phyloP scores from a whole-genome alignment of 805 yeast species.

The Yamadazyma philogaea region DNA sequence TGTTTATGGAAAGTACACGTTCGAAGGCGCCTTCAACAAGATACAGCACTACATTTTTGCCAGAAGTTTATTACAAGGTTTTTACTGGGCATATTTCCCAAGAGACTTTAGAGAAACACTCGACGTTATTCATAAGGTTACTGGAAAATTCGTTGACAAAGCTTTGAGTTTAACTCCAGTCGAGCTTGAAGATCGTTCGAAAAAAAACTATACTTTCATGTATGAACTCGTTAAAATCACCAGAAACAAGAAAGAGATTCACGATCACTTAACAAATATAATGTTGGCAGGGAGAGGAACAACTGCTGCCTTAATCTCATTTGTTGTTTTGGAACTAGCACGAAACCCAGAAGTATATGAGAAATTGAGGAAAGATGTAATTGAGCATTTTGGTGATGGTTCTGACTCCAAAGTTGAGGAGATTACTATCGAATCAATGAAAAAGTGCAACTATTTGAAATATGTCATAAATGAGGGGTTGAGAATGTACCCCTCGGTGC shows the following conservation, averaged over 20 bases:
- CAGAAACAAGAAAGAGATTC: constrained; percentile 31
- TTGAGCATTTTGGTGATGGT: constrained; percentile 25
- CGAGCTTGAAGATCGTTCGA: constrained; percentile 27
- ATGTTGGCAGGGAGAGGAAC: constrained; percentile 39
- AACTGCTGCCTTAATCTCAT: constrained; percentile 32
- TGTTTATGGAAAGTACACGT: constrained; percentile 11
- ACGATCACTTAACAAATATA: constrained; percentile 38
- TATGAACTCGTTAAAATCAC: constrained; percentile 39
- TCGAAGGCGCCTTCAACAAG: constrained; percentile 31
- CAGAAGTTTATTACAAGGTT: constrained; percentile 30
- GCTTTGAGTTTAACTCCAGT: constrained; percentile 27
- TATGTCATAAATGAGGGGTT: constrained; percentile 29
- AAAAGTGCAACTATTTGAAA: constrained; percentile 31
- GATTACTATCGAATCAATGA: constrained; percentile 32
- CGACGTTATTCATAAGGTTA: constrained; percentile 29
- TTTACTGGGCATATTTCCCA: constrained; percentile 27
- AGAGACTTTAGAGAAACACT: constrained; percentile 32
- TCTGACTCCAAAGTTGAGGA: constrained; percentile 17
- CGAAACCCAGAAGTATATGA: constrained; percentile 28
- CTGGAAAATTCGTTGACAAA: constrained; percentile 27
- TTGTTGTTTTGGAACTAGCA: constrained; percentile 29
- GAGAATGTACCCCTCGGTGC: constrained; percentile 35
- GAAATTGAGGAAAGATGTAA: constrained; percentile 27
- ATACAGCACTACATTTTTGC: constrained; percentile 32
- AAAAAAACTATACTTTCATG: constrained; percentile 33